phyloP scores from a whole-genome alignment of 1,139 yeast species.

The Yamadazyma triangularis region DNA sequence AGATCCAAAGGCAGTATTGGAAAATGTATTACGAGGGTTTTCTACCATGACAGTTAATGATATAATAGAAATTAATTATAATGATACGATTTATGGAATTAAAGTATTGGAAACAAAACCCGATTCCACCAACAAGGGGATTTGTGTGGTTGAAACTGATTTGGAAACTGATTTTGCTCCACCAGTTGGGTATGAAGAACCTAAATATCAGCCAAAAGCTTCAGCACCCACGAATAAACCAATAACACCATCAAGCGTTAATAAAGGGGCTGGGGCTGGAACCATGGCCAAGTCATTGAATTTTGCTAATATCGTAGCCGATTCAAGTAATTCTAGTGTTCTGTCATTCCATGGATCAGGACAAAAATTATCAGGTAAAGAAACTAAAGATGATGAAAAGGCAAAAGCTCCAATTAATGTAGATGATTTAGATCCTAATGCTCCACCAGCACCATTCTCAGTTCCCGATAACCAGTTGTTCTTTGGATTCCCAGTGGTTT shows the following conservation, averaged over 20 bases:
- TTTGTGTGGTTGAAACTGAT: constrained; percentile 96
- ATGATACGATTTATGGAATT: constrained; percentile 73
- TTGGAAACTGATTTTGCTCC: constrained; percentile 97
- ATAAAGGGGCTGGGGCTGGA: constrained; percentile 51
- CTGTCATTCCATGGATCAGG: constrained; percentile 59
- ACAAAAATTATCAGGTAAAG: constrained; percentile 66
- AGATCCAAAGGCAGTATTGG: constrained; percentile 95
- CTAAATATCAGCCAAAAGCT: constrained; percentile 48
- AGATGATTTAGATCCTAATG: constrained; percentile 45
- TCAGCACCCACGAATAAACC: constrained; percentile 30
- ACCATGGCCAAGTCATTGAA: constrained; percentile 78
- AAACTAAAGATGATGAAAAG: constrained; percentile 18
- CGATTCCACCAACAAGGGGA: constrained; percentile 53
- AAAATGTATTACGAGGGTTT: constrained; percentile 83
- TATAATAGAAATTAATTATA: constrained; percentile 80
- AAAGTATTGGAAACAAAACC: constrained; percentile 89
- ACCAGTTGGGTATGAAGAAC: constrained; percentile 97
- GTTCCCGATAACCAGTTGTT: constrained; percentile 85
- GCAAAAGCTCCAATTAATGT: constrained; percentile 17
- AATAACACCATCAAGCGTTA: constrained; percentile 33
- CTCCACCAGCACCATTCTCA: constrained; percentile 66
- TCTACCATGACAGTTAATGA: constrained; percentile 85
- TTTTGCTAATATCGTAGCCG: constrained; percentile 56
- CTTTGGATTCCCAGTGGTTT: constrained; percentile 86
- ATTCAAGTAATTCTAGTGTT: constrained; percentile 19